phyloP scores from a whole-genome alignment of 345 rosid genomes.

The Erucastrum elatum region DNA sequence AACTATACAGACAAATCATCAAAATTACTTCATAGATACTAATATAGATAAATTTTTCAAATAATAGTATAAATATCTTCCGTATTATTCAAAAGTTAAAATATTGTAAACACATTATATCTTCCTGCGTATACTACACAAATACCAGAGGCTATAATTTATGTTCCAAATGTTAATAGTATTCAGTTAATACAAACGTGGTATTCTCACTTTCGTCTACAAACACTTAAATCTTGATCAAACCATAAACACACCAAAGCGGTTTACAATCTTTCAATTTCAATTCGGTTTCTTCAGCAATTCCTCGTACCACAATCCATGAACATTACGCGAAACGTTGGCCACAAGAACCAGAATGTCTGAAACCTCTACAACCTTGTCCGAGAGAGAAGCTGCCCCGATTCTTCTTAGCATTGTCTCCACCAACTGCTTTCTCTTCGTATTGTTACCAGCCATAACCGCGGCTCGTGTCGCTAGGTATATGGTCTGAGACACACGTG shows the following conservation, averaged over 20 bases:
- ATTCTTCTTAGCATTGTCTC: constrained; percentile 58
- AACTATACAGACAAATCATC: too few species aligned
- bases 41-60: too few species aligned
- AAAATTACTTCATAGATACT: too few species aligned
- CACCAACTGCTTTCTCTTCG: constrained; percentile 50
- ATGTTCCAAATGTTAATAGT: background rate
- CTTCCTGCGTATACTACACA: background rate
- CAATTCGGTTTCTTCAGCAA: constrained; percentile 37
- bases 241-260: constrained; percentile 5
- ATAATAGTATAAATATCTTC: too few species aligned
- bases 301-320: constrained; percentile 62
- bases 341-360: constrained; percentile 65
- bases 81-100: too few species aligned
- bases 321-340: constrained; percentile 57
- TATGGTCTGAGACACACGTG: constrained; percentile 64
- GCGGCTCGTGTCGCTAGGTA: constrained; percentile 69
- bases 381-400: constrained; percentile 56
- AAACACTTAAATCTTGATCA: background rate
- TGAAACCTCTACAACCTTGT: constrained; percentile 64
- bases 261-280: background rate
- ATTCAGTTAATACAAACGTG: constrained; percentile 24
- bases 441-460: constrained; percentile 64
- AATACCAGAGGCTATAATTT: background rate
- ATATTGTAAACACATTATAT: too few species aligned
- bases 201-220: constrained; percentile 17